Conservation (phyloP, 1,284 basidiomycete species). For the Trametes versicolor region DNA sequence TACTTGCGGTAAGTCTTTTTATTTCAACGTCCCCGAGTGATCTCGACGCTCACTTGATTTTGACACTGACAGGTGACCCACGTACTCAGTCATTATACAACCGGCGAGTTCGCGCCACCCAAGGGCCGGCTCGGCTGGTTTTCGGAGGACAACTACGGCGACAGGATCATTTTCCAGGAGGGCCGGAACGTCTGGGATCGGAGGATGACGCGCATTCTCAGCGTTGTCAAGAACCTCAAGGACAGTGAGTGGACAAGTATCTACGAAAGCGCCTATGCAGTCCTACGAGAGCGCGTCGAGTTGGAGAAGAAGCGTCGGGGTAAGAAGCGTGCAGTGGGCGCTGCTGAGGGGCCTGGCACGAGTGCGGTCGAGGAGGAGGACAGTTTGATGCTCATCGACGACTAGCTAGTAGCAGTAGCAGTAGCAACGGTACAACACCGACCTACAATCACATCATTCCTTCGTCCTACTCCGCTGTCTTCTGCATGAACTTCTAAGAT, state of each 20-base stretch:
- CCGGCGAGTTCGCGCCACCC: neutral
- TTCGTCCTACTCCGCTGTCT: no score
- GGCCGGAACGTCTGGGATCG: neutral
- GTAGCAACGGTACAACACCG: no score
- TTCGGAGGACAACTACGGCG: neutral
- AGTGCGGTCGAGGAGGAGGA: no score
- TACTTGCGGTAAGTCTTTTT: neutral
- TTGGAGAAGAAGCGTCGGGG: neutral
- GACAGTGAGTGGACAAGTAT: neutral
- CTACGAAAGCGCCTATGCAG: neutral
- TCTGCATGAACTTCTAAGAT: no score
- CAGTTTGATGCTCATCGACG: no score
- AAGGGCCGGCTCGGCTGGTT: neutral
- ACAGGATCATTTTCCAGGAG: neutral
- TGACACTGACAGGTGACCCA: neutral
- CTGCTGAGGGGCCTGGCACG: no score
- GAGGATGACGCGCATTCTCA: neutral
- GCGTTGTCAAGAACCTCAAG: neutral
- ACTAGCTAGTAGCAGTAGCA: no score
- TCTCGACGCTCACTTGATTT: neutral
- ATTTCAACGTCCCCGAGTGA: neutral
- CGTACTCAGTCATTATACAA: neutral
- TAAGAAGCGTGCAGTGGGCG: no score
- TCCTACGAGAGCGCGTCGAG: no score
- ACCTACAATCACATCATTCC: no score